Evolutionary conservation across 2,329 filamentous ascomycete genomes (phyloP), one percentile per base, ranked within the genome.

Genomic region (Rhynchosporium agropyri): DNA sequence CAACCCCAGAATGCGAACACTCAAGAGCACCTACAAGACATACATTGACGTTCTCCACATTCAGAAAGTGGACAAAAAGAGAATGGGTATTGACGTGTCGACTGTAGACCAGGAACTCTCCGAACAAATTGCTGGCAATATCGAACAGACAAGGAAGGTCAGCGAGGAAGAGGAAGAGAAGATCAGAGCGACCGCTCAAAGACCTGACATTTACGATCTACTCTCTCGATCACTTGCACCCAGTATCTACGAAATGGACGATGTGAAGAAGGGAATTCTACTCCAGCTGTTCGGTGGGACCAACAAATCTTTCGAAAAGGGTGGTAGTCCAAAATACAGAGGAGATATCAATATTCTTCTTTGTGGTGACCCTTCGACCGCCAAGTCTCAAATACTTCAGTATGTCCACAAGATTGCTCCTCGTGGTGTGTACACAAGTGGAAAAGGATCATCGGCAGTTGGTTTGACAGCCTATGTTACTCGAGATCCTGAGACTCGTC

Each of bases 391-490:
- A 77, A 81, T 99, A 61, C 83, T 99, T 33, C 85, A 92, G 66
- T 99, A 99, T 73, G 89, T 99, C 31, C 94, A 99, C 83, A 96
- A 96, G 78, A 99, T 99, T 73, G 95, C 95, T 4, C 95, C 95
- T 45, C 89, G 95, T 63, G 89, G 89, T 75, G 85, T 91, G 4
- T 91, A 91, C 75, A 91, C 89, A 15, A 90, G 87, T 66, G 89
- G 89, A 65, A 91, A 91, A 73, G 89, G 89, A 63, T 90, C 88
- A 3, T 91, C 88, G 2, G 89, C 89, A 9, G 89, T 91, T 42
- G 89, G 89, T 83, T 79, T 91, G 45, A 91, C 89, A 13, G 89
- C 89, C n/a, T 91, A 91, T 70, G 84, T 91, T 51, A 91, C 88
- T 51, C 84, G 89, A 60, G 89, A 91, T 68, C 88, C 88, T 0